Evolutionary conservation across 148 eudicot genomes (phyloP), one percentile per base, ranked within the genome.

Genomic region (Fagopyrum esculentum): DNA sequence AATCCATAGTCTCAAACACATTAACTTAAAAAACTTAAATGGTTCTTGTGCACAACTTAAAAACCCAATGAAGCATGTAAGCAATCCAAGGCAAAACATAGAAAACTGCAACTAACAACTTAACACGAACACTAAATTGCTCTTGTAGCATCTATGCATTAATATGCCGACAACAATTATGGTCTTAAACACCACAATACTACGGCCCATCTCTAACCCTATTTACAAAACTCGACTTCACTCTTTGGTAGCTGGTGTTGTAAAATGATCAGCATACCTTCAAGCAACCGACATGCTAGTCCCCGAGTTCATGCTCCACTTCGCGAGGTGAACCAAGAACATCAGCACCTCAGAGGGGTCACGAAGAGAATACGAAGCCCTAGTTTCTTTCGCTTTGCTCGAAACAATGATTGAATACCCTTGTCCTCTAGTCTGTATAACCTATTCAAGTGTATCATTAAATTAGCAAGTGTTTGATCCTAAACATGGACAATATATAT

Each of bases 341-440:
- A 73, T 72, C 8, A 87, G 49, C 16, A 94, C 98, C 79, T 94
- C 96, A 0, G 92, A 84, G 9, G 98, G 87, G 72, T 88, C 92
- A 1, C 83, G 84, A 5, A 94, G 82, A 4, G 98, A 92, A 79
- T 89, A 77, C 11, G 83, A 77, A 22, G 96, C 98, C 49, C 51
- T 70, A 0, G 96, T 91, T 0, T 87, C 89, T 77, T 86, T 91
- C 15, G 92, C 92, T 9, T 60, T 85, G 6, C 80, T 76, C 0
- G 97, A 86, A 6, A 94, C 97, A 7, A 90, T 76, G 5, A 91
- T 91, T 0, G 93, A 86, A 78, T 77, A 85, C n/a, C 97, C 97
- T 63, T 85, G 81, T 4, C 89, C 93, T 78, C 88, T 82, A 19
- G 69, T 82, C 48, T 69, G 77, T 73, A 93, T 78, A 4, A 84